Conservation (phyloP, 1,284 basidiomycete species). For the Acaromyces ingoldii region DNA sequence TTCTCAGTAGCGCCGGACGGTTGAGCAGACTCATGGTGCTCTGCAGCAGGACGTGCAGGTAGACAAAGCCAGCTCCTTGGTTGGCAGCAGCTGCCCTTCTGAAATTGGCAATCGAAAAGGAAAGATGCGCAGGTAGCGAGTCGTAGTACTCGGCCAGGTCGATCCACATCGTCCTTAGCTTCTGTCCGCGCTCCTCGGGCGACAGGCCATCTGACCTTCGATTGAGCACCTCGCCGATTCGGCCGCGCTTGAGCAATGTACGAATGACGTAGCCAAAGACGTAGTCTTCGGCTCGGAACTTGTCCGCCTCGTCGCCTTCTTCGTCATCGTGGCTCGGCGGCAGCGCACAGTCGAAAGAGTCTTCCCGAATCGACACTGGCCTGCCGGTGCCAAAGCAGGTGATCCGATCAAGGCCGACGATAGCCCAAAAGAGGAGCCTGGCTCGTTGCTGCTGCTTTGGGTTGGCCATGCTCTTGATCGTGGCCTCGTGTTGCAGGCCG, state of each 20-base stretch:
- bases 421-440: conserved; percentile 32
- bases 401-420: conserved; percentile 36
- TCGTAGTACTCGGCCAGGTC: conserved; percentile 36
- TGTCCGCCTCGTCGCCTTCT: conserved; percentile 12
- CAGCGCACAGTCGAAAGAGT: conserved; percentile 32
- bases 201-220: conserved; percentile 16
- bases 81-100: conserved; percentile 28
- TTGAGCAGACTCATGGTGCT: conserved; percentile 38
- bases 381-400: conserved; percentile 38
- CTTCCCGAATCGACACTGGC: conserved; percentile 33
- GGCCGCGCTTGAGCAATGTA: conserved; percentile 27
- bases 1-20: conserved; percentile 24
- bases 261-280: conserved; percentile 32
- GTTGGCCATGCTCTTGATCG: conserved; percentile 30
- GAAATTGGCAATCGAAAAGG: conserved; percentile 35
- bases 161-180: conserved; percentile 26
- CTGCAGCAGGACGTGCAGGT: conserved; percentile 38
- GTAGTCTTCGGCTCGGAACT: too few species aligned
- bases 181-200: not conserved
- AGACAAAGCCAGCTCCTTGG: conserved; percentile 34
- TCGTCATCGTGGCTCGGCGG: conserved; percentile 23
- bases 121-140: conserved; percentile 23
- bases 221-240: conserved; percentile 40
- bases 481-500: conserved; percentile 35
- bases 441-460: conserved; percentile 32